Evolutionary conservation across 495 filamentous ascomycete species (phyloP).

Genomic region (Evernia prunastri): DNA sequence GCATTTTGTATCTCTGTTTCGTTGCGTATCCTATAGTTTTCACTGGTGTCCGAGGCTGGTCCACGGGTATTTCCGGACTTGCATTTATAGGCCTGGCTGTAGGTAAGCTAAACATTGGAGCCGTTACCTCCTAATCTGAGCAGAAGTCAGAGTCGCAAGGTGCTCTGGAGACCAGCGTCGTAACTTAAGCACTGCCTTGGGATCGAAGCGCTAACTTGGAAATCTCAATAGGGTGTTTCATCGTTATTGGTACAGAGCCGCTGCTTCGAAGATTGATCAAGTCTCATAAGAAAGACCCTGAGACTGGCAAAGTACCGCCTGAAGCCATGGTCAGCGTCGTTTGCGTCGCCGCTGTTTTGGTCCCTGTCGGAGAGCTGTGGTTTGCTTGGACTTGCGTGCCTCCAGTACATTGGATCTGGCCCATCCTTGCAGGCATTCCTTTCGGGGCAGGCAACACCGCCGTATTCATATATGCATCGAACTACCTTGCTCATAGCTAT

Average conservation of each 20-base stretch:
- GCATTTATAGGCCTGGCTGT: slow-evolving; percentile 70
- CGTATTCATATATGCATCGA: slow-evolving; percentile 72
- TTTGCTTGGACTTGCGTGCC: slow-evolving; percentile 80
- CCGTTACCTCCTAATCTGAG: not conserved
- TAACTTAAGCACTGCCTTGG: not conserved
- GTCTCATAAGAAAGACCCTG: slow-evolving; percentile 58
- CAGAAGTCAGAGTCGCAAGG: not conserved
- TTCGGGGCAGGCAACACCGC: slow-evolving; percentile 73
- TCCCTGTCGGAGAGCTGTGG: slow-evolving; percentile 65
- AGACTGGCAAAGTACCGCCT: slow-evolving; percentile 58
- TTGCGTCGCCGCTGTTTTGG: slow-evolving; percentile 59
- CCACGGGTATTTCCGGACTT: slow-evolving; percentile 58
- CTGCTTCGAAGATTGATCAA: slow-evolving; percentile 68
- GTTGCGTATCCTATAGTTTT: slow-evolving; percentile 77
- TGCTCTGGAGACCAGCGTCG: not conserved
- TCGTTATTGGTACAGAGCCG: slow-evolving; percentile 62
- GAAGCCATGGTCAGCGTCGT: slow-evolving; percentile 71
- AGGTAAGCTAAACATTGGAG: not conserved
- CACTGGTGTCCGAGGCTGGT: slow-evolving; percentile 64
- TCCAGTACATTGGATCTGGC: slow-evolving; percentile 65
- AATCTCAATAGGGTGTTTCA: slow-evolving; percentile 45
- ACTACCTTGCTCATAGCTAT: slow-evolving; percentile 72
- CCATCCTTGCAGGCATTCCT: slow-evolving; percentile 68
- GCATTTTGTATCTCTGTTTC: slow-evolving; percentile 80
- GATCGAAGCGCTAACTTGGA: not conserved